These are phyloP conservation scores for Chlamydomonas incerta DNA, from an alignment of 139 green algal species.

Conservation along the genomic window DNA sequence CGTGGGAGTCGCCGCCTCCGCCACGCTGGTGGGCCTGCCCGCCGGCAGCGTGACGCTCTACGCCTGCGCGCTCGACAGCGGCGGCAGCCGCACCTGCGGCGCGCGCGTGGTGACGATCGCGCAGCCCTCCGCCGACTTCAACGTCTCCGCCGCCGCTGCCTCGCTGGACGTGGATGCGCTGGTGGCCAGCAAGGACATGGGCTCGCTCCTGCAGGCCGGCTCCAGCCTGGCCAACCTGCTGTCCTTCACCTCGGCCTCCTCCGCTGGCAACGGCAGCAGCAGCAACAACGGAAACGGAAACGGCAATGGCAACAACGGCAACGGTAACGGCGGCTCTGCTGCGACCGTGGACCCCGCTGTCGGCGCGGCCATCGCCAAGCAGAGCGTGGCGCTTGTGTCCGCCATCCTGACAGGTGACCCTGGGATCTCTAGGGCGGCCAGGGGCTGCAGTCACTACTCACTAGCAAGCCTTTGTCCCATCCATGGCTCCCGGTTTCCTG, in stretches of 20 bases:
- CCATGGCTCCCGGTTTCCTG: too few species aligned
- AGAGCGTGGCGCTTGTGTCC: background rate
- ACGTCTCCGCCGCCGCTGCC: background rate
- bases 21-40: constrained; percentile 13
- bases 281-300: background rate
- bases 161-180: background rate
- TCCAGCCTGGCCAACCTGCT: background rate
- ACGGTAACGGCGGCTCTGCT: too few species aligned
- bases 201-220: background rate
- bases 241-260: background rate
- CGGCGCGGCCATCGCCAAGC: too few species aligned
- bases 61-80: constrained; percentile 14
- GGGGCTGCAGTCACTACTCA: too few species aligned
- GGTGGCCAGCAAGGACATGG: background rate
- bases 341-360: too few species aligned
- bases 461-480: too few species aligned
- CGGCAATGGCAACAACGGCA: too few species aligned
- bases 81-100: background rate
- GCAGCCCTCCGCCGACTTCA: background rate
- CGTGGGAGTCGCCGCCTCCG: background rate
- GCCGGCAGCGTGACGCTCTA: background rate
- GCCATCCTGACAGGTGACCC: background rate
- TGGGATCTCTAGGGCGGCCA: too few species aligned
- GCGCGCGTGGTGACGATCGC: background rate
- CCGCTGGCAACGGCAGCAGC: too few species aligned